Conservation (phyloP, 129 eudicot genomes). For the Pittosporum tobira region DNA sequence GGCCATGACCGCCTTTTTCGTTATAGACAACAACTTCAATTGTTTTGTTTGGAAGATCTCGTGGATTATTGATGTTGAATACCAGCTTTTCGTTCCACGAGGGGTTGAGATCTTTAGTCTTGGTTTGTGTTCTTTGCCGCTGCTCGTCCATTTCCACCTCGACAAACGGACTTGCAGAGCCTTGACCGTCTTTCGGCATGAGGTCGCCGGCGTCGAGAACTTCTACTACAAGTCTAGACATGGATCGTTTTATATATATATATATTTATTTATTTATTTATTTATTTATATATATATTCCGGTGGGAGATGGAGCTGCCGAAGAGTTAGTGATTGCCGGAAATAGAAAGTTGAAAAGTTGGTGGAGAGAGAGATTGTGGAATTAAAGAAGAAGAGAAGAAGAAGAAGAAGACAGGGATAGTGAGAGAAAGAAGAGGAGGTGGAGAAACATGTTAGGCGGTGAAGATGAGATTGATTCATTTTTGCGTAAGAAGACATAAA, state of each 20-base stretch:
- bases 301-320: neutral
- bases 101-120: slow-evolving; percentile 60
- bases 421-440: slow-evolving; percentile 6
- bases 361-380: no score
- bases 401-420: no score
- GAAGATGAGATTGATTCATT: slow-evolving; percentile 3
- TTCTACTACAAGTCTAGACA: slow-evolving; percentile 62
- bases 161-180: slow-evolving; percentile 74
- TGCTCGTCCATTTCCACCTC: slow-evolving; percentile 67
- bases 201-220: slow-evolving; percentile 70
- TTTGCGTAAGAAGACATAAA: slow-evolving; percentile 14
- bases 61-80: slow-evolving; percentile 44
- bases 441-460: slow-evolving; percentile 3
- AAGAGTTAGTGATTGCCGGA: neutral
- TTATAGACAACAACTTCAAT: slow-evolving; percentile 54
- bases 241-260: no score
- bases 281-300: neutral
- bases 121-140: slow-evolving; percentile 49
- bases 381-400: no score
- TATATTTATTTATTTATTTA: neutral
- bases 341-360: neutral
- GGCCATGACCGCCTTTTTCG: slow-evolving; percentile 27
- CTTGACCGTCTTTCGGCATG: slow-evolving; percentile 95
- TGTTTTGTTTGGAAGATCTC: slow-evolving; percentile 16
- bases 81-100: slow-evolving; percentile 62